Evolutionary conservation across 306 rosid genomes (phyloP).

Genomic region (Neltuma alba): DNA sequence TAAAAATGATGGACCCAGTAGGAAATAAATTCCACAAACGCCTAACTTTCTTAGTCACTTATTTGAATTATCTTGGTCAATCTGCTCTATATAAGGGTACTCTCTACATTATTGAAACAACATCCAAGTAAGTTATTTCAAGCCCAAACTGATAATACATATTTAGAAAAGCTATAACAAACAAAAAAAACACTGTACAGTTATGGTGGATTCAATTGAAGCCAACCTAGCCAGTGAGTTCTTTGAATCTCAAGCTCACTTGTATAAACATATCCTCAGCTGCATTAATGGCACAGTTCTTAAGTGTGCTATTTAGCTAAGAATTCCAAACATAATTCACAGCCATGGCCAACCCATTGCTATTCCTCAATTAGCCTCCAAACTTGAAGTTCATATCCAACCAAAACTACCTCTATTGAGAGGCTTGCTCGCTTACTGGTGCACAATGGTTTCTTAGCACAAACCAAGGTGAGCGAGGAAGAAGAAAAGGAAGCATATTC

Average conservation of each 20-base stretch:
- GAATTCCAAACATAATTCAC: background rate
- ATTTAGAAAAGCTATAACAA: background rate
- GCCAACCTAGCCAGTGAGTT: background rate
- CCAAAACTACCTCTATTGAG: background rate
- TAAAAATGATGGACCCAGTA: too few species aligned
- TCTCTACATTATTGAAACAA: too few species aligned
- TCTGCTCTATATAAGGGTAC: too few species aligned
- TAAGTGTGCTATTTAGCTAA: constrained; percentile 26
- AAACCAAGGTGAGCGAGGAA: background rate
- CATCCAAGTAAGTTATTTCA: too few species aligned
- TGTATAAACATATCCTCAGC: background rate
- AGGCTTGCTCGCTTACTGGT: constrained; percentile 29
- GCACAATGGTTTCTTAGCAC: background rate
- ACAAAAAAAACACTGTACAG: background rate
- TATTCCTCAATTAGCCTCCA: constrained; percentile 31
- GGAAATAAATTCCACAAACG: too few species aligned
- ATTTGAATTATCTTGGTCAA: too few species aligned
- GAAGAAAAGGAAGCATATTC: constrained; percentile 36
- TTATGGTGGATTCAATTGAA: background rate
- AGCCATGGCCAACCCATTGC: constrained; percentile 33
- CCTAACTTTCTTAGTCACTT: too few species aligned
- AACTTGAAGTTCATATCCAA: constrained; percentile 33
- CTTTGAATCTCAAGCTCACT: background rate
- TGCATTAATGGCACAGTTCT: background rate
- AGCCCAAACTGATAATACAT: too few species aligned